These are phyloP conservation scores for Lactarius psammicola DNA, from an alignment of 768 basidiomycete genomes.

Conservation along the genomic window DNA sequence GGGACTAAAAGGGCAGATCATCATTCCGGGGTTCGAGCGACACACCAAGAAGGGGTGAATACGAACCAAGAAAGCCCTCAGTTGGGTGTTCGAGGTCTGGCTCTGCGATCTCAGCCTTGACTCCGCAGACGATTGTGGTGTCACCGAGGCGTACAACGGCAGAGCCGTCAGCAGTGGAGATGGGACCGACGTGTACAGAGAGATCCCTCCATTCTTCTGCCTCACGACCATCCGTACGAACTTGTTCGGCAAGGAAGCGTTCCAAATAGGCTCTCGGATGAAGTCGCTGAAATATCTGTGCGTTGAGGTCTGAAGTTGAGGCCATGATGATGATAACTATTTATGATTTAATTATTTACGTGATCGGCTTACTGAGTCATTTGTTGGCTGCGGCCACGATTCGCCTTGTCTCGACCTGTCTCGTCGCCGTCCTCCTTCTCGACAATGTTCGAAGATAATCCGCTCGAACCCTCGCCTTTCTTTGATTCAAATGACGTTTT, in stretches of 20 bases:
- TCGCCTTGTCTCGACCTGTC: background rate
- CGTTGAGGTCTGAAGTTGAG: constrained; percentile 26
- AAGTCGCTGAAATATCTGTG: constrained; percentile 73
- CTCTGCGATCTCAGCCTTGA: constrained; percentile 93
- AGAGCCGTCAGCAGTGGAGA: constrained; percentile 92
- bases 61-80: constrained; percentile 80
- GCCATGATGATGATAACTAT: background rate
- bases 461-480: constrained; percentile 23
- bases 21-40: background rate
- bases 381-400: background rate
- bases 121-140: constrained; percentile 94
- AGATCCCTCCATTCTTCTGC: constrained; percentile 69
- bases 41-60: background rate
- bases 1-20: constrained; percentile 57
- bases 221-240: constrained; percentile 83
- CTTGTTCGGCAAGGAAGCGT: constrained; percentile 72
- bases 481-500: constrained; percentile 16
- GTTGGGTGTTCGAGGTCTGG: constrained; percentile 75
- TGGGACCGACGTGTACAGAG: constrained; percentile 80
- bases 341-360: background rate
- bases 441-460: constrained; percentile 26
- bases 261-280: constrained; percentile 89
- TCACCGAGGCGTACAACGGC: constrained; percentile 87
- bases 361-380: background rate
- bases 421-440: background rate